Evolutionary conservation across 306 rosid species (phyloP), one percentile per base, ranked within the genome.

Genomic region (Dryas alaskensis): DNA sequence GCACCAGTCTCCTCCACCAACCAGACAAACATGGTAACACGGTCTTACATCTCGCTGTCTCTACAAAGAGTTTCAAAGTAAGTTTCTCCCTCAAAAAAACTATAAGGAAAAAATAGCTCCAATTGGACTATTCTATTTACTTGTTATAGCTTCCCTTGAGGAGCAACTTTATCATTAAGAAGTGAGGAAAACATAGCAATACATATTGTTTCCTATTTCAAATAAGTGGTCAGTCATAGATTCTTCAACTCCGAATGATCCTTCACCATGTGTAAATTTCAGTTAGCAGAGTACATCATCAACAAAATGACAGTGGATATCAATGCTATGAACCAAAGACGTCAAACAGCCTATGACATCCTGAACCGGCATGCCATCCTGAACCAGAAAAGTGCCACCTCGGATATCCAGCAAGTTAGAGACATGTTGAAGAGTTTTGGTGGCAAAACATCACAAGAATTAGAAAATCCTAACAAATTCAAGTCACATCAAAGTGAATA

Each of bases 271-370:
- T 19, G 0, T 8, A 65, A 44, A 17, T 45, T 65, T 45, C 79
- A 91, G 97, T 80, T 91, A 37, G 82, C 87, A 10, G 89, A 91
- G 75, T 83, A 75, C 83, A 72, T 91, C 84, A 87, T 91, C 82
- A 80, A 53, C 65, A 83, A 78, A 59, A 65, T 39, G 1, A 68
- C 83, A 66, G 78, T 86, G 69, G 89, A 84, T 45, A 78, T 80
- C 12, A 91, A 89, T 73, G 58, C 60, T 70, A 65, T 63, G 27
- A 91, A 91, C 84, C 70, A 47, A 16, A 86, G 59, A 81, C 95
- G 88, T 22, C n/a, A 70, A 58, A 83, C 97, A 57, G 89, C 86
- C 51, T 81, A 86, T 3, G 69, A 90, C 76, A 78, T 91, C 69
- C 85, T 91, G 6, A 78, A 83, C 22, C 82, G 81, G 52, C 44